Percentiles rank a stretch among this genome's conserved stretches.
Evolutionary conservation across 495 filamentous ascomycete genomes (phyloP).

Genomic region (Tuber indicum): DNA sequence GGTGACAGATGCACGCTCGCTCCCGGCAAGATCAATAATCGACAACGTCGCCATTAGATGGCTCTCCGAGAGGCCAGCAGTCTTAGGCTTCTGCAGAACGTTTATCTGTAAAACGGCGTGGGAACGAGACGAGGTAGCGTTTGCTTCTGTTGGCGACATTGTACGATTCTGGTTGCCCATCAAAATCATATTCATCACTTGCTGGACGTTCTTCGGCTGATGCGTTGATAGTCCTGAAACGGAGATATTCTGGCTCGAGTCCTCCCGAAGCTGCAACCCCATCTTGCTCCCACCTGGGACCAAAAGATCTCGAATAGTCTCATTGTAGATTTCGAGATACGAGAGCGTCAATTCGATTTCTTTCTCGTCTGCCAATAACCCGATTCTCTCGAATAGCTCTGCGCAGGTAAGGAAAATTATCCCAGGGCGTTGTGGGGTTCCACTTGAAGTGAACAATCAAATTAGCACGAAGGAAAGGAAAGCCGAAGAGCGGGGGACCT

Average conservation of each 20-base stretch:
- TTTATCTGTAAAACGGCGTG: conserved; percentile 99
- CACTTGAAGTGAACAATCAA: conserved; percentile 47
- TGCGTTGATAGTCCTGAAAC: conserved; percentile 90
- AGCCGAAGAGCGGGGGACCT: conserved; percentile 34
- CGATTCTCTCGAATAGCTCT: conserved; percentile 91
- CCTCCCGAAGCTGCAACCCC: conserved; percentile 88
- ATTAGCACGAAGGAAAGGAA: conserved; percentile 15
- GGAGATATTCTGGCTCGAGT: conserved; percentile 85
- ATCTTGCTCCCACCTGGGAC: conserved; percentile 79
- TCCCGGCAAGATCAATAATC: conserved; percentile 95
- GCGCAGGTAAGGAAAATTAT: conserved; percentile 99
- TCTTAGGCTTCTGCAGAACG: conserved; percentile 84
- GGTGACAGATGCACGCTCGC: conserved; percentile 91
- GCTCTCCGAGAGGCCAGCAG: conserved; percentile 86
- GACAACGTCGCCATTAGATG: conserved; percentile 96
- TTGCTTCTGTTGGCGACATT: conserved; percentile 94
- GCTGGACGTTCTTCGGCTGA: conserved; percentile 65
- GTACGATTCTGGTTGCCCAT: conserved; percentile 89
- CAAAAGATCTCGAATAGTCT: conserved; percentile 92
- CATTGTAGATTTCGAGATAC: conserved; percentile 98
- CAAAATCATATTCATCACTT: conserved; percentile 99
- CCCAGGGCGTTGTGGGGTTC: conserved; percentile 84
- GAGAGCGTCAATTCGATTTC: conserved; percentile 84
- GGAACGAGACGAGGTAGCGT: conserved; percentile 94
- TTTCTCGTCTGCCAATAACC: conserved; percentile 78